phyloP scores from a whole-genome alignment of 495 filamentous ascomycete genomes.

The Aspergillus bertholletiae region DNA sequence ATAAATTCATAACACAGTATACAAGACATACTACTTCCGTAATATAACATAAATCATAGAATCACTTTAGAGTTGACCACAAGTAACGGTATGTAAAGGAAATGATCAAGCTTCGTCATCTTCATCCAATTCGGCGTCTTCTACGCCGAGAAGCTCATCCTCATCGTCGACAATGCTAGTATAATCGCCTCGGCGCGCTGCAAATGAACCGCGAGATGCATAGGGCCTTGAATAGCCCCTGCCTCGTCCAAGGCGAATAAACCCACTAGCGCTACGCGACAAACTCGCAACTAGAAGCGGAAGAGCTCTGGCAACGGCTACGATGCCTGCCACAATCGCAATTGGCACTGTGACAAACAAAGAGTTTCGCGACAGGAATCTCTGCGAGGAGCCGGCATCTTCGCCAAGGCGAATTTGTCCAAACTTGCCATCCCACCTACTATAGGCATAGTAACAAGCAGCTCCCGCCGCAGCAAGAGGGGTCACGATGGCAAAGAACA shows the following conservation, averaged over 20 bases:
- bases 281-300: slow-evolving; percentile 66
- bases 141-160: slow-evolving; percentile 86
- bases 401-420: slow-evolving; percentile 85
- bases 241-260: slow-evolving; percentile 27
- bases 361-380: slow-evolving; percentile 59
- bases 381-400: slow-evolving; percentile 30
- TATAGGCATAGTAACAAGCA: slow-evolving; percentile 82
- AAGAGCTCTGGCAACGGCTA: slow-evolving; percentile 69
- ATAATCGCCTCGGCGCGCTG: slow-evolving; percentile 80
- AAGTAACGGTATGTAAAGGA: neutral
- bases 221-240: slow-evolving; percentile 60
- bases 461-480: slow-evolving; percentile 65
- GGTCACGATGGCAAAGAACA: slow-evolving; percentile 81
- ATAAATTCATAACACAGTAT: neutral
- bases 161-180: slow-evolving; percentile 86
- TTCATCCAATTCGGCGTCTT: slow-evolving; percentile 80
- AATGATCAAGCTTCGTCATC: slow-evolving; percentile 73
- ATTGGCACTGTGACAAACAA: slow-evolving; percentile 76
- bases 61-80: slow-evolving; percentile 6
- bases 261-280: slow-evolving; percentile 58
- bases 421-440: slow-evolving; percentile 84
- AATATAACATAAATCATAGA: slow-evolving; percentile 27
- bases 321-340: slow-evolving; percentile 68
- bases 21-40: slow-evolving; percentile 18
- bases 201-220: slow-evolving; percentile 80